Conservation (phyloP, 2,329 filamentous ascomycete genomes). For the Diaporthe caulivora region DNA sequence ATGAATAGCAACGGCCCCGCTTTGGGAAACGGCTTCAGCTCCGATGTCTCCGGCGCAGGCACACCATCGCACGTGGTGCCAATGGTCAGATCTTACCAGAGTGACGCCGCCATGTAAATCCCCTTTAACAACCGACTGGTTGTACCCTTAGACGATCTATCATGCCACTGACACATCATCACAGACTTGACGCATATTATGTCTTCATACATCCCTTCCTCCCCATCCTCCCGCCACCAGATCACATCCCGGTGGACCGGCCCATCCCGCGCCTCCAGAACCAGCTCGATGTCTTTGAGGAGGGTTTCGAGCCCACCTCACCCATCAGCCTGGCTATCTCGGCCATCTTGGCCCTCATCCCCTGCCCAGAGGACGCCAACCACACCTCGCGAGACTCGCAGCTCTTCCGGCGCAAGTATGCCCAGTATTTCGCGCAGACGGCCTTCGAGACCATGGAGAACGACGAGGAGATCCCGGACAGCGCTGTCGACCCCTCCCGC, state of each 20-base stretch:
- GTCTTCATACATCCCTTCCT: constrained; percentile 65
- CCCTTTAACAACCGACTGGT: background rate
- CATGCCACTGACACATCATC: background rate
- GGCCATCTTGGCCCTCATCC: constrained; percentile 41
- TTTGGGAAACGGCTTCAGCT: constrained; percentile 8
- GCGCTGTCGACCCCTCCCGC: constrained; percentile 56
- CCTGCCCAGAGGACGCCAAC: constrained; percentile 49
- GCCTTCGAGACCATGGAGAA: constrained; percentile 62
- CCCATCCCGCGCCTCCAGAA: constrained; percentile 51
- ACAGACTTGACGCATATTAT: constrained; percentile 61
- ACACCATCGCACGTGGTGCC: constrained; percentile 42
- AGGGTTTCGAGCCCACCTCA: constrained; percentile 35
- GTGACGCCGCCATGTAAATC: constrained; percentile 55
- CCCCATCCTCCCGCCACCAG: constrained; percentile 61
- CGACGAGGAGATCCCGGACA: constrained; percentile 61
- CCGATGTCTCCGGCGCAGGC: constrained; percentile 25
- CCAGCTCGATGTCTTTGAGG: constrained; percentile 43
- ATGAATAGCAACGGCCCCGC: constrained; percentile 38
- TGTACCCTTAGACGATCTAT: background rate
- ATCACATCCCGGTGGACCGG: constrained; percentile 49
- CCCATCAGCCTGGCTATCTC: constrained; percentile 42
- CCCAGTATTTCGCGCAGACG: constrained; percentile 61
- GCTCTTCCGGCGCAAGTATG: constrained; percentile 58
- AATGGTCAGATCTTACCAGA: constrained; percentile 57
- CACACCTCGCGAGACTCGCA: constrained; percentile 54